A percentile compares a stretch with the other conserved stretches of the same genome.
phyloP scores from a whole-genome alignment of 2,329 filamentous ascomycete genomes.

The Colletotrichum sojae region DNA sequence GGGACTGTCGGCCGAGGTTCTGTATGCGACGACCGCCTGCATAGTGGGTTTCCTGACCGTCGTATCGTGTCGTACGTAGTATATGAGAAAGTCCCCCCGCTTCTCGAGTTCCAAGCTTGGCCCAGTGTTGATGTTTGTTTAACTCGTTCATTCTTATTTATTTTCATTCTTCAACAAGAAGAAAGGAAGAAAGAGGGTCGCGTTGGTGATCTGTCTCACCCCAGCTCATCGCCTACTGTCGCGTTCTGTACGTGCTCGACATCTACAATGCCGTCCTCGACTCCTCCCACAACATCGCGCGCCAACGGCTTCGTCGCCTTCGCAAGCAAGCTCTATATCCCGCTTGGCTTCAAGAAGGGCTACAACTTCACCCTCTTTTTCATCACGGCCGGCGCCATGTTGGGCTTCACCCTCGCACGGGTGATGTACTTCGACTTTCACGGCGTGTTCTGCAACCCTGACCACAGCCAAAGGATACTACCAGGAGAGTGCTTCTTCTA shows the following conservation, averaged over 20 bases:
- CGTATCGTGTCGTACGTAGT: not conserved
- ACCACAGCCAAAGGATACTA: constrained; percentile 41
- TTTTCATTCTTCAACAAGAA: constrained; percentile 32
- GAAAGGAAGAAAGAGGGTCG: constrained; percentile 5
- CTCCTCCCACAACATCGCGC: constrained; percentile 26
- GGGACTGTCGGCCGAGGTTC: constrained; percentile 1
- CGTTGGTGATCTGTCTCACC: constrained; percentile 21
- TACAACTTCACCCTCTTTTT: constrained; percentile 72
- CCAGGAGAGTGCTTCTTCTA: constrained; percentile 58
- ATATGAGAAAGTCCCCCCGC: constrained; percentile 17
- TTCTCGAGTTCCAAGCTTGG: not conserved
- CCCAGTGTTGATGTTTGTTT: not conserved
- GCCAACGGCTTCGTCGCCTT: constrained; percentile 42
- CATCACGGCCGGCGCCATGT: constrained; percentile 60
- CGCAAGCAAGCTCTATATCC: constrained; percentile 54
- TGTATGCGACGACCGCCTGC: constrained; percentile 2
- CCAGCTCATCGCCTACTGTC: not conserved
- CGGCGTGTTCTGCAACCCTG: constrained; percentile 51
- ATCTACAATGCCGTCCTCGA: constrained; percentile 16
- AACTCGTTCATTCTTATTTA: not conserved
- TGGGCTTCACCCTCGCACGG: constrained; percentile 64
- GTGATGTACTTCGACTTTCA: constrained; percentile 62
- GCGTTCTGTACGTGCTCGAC: not conserved
- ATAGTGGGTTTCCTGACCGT: not conserved
- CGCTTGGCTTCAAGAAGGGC: constrained; percentile 68